Evolutionary conservation across 73 alveolate genomes (phyloP).

Genomic region (Paramecium sexaurelia): DNA sequence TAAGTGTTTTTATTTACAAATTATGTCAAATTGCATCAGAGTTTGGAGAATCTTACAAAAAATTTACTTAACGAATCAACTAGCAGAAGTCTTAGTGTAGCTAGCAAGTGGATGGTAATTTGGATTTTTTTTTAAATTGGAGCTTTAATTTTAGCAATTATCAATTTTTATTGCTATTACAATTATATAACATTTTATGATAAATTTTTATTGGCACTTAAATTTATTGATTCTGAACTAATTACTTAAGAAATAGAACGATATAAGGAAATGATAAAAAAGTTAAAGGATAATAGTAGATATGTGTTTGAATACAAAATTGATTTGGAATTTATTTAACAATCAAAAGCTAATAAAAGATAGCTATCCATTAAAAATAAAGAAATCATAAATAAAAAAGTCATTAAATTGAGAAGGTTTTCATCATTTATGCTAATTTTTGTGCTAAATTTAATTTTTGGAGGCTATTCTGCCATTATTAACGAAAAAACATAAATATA

Average conservation of each 20-base stretch:
- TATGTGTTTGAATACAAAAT: background rate
- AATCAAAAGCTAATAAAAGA: background rate
- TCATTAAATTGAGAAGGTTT: background rate
- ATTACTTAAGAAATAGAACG: background rate
- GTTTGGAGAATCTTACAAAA: background rate
- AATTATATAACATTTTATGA: constrained; percentile 15
- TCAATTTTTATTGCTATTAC: background rate
- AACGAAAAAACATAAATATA: background rate
- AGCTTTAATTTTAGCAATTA: background rate
- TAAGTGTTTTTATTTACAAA: constrained; percentile 21
- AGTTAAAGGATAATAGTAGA: background rate
- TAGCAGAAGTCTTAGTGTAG: background rate
- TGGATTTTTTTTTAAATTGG: constrained; percentile 32
- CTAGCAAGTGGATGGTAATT: background rate
- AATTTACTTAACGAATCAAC: background rate
- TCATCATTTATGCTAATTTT: constrained; percentile 1
- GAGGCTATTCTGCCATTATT: constrained; percentile 14
- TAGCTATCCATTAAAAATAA: background rate
- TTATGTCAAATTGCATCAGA: background rate
- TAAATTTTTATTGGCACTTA: background rate
- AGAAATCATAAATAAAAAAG: background rate
- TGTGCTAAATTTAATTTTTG: background rate
- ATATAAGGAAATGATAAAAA: background rate
- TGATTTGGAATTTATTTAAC: background rate
- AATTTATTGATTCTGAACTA: background rate